Conservation (phyloP, 1,139 yeast species). For the Debaryomyces coudertii region DNA sequence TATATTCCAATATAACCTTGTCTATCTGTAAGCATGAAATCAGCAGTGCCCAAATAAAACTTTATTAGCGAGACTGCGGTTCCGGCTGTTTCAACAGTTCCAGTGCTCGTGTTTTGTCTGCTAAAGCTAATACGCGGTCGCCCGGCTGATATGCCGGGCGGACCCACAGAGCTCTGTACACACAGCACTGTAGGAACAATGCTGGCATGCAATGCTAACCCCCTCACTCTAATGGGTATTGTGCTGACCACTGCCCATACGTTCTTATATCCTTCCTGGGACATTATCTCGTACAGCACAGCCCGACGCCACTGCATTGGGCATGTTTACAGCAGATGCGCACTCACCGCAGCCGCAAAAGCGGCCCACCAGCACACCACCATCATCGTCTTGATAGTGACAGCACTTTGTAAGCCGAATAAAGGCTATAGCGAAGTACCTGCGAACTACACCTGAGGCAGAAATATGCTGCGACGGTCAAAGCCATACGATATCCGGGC, state of each 20-base stretch:
- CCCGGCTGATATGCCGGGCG: neutral
- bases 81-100: neutral
- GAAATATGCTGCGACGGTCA: neutral
- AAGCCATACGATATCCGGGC: neutral
- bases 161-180: neutral
- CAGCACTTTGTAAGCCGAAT: neutral
- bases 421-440: neutral
- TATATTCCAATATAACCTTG: neutral
- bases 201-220: neutral
- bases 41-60: neutral
- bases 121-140: neutral
- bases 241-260: neutral
- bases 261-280: neutral
- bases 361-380: neutral
- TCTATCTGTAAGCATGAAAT: neutral
- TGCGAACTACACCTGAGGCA: neutral
- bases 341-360: conserved; percentile 1
- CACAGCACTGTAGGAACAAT: neutral
- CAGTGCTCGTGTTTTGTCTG: too few species aligned
- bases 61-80: neutral
- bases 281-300: conserved; percentile 1
- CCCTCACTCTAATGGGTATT: neutral
- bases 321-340: neutral
- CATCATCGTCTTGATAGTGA: neutral
- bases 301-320: neutral